These are phyloP conservation scores for Saxispiralis lemnorum DNA, from an alignment of 495 filamentous ascomycete genomes.

Conservation along the genomic window DNA sequence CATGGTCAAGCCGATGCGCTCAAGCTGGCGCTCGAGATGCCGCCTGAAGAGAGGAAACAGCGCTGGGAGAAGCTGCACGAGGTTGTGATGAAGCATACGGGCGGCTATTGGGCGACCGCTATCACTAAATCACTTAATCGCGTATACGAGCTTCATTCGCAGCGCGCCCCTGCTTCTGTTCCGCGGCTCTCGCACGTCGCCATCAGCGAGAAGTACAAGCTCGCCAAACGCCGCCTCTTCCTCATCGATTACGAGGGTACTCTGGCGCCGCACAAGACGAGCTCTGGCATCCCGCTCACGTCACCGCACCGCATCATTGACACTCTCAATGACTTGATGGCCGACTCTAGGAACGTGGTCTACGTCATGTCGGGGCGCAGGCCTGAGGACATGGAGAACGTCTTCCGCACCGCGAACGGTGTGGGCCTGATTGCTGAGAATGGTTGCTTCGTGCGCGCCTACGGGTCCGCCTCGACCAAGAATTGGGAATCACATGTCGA, in stretches of 20 bases:
- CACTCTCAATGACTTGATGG: slow-evolving; percentile 57
- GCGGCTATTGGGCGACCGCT: slow-evolving; percentile 60
- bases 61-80: slow-evolving; percentile 60
- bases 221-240: slow-evolving; percentile 51
- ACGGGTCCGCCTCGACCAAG: slow-evolving; percentile 29
- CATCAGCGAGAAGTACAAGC: slow-evolving; percentile 45
- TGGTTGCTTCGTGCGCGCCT: slow-evolving; percentile 68
- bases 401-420: slow-evolving; percentile 57
- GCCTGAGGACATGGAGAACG: slow-evolving; percentile 68
- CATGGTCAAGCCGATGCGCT: slow-evolving; percentile 69
- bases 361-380: slow-evolving; percentile 82
- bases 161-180: slow-evolving; percentile 65
- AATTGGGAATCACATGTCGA: slow-evolving; percentile 60
- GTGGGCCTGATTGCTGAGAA: slow-evolving; percentile 84
- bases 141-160: slow-evolving; percentile 65
- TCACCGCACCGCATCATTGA: slow-evolving; percentile 70
- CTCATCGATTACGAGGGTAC: slow-evolving; percentile 89
- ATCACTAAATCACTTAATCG: slow-evolving; percentile 49
- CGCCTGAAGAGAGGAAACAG: slow-evolving; percentile 46
- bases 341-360: slow-evolving; percentile 63
- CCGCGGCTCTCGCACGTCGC: slow-evolving; percentile 55
- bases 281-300: slow-evolving; percentile 60
- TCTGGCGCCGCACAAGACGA: slow-evolving; percentile 64
- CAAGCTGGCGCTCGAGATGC: slow-evolving; percentile 59
- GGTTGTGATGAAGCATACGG: slow-evolving; percentile 63